A percentile compares a stretch with the other conserved stretches of the same genome.
phyloP scores from a whole-genome alignment of 148 eudicot species.

The Hydrangea macrophylla region DNA sequence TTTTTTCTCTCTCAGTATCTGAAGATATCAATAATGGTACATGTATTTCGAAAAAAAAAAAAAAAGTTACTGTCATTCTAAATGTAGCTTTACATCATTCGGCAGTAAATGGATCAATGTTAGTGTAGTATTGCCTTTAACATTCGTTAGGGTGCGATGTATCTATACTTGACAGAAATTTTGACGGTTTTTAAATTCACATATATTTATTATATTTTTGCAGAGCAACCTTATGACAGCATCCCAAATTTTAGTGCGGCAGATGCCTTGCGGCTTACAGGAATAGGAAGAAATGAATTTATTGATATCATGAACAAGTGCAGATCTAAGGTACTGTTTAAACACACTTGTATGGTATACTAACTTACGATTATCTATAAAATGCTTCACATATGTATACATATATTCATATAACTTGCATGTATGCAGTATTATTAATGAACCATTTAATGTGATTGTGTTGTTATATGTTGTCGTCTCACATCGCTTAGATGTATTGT shows the following conservation, averaged over 20 bases:
- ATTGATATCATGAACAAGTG: slow-evolving; percentile 99
- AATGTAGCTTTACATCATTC: too few relatives aligned
- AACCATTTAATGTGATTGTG: too few relatives aligned
- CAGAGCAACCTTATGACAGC: slow-evolving; percentile 99
- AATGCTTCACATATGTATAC: neutral
- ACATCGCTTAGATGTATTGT: too few relatives aligned
- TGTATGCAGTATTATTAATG: too few relatives aligned
- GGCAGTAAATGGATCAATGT: neutral
- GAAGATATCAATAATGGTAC: too few relatives aligned
- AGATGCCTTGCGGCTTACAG: slow-evolving; percentile 90
- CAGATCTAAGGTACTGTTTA: slow-evolving; percentile 81
- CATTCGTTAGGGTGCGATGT: neutral
- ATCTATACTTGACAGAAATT: neutral
- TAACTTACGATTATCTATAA: neutral
- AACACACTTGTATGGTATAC: neutral
- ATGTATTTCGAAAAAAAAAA: too few relatives aligned
- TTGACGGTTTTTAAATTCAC: neutral
- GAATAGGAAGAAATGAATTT: slow-evolving; percentile 96
- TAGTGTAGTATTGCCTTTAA: neutral
- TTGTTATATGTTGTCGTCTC: too few relatives aligned
- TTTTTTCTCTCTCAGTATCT: too few relatives aligned
- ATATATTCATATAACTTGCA: neutral
- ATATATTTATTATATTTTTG: slow-evolving; percentile 19
- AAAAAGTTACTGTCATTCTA: too few relatives aligned
- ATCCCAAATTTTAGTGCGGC: slow-evolving; percentile 97